Evolutionary conservation across 1,284 basidiomycete genomes (phyloP), one percentile per base, ranked within the genome.

Genomic region (Entoloma clypeatum): DNA sequence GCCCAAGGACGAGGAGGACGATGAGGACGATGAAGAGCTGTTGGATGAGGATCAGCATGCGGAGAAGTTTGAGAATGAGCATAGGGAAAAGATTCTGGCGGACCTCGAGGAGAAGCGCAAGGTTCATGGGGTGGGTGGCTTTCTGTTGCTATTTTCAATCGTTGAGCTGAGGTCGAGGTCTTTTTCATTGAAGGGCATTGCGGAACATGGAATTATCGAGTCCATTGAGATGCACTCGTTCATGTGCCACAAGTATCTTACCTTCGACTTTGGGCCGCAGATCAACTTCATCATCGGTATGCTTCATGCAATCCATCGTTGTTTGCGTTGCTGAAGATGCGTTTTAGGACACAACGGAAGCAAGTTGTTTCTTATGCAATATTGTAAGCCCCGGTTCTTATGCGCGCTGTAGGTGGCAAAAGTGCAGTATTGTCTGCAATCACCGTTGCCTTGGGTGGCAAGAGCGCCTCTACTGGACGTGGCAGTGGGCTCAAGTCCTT

Each of bases 201-300:
- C 90, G 3, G 82, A 92, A 36, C 77, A 85, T 53, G 95, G 94
- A 8, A 84, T 95, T 47, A 88, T 98, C 50, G 86, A 92, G 55
- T 73, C 72, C 17, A 78, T 99, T 38, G 84, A 90, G 55, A 79
- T 96, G 74, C 73, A 81, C 58, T 87, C 97, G 61, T 99, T 99
- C 65, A 97, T 99, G 94, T 97, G 93, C 61, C 96, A 99, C 67
- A 75, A 81, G 57, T 82, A 78, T 61, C 74, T 94, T 34, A 79
- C 74, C 0, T 87, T 96, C 61, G 71, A 75, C 4, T 91, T 96
- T 52, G 91, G 86, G 1, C 83, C 86, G 3, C 90, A 92, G 61
- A 87, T 98, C 59, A 98, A 99, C 67, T 98, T 99, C 59, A 86
- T 99, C 51, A 95, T 97, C 43, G 96, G 96, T 74, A 67, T 61